Evolutionary conservation across 2,329 filamentous ascomycete species (phyloP).

Genomic region (Neonectria sp.): DNA sequence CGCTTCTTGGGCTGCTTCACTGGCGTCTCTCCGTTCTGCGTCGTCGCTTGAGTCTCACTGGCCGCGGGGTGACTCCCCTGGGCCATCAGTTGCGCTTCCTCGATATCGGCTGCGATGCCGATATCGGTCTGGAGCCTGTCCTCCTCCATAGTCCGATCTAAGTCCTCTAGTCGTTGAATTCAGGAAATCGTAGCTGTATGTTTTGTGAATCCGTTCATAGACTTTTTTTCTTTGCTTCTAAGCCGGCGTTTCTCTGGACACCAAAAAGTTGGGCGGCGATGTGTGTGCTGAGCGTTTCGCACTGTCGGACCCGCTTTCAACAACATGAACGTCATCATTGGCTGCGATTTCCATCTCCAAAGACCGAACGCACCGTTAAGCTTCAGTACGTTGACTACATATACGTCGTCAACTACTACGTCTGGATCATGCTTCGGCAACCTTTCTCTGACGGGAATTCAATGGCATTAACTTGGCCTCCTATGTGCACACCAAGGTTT

Average conservation of each 20-base stretch:
- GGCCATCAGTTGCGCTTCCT: constrained; percentile 59
- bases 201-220: background rate
- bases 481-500: constrained; percentile 47
- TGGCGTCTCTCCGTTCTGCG: constrained; percentile 58
- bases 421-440: background rate
- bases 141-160: constrained; percentile 74
- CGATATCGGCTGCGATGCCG: constrained; percentile 77
- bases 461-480: constrained; percentile 52
- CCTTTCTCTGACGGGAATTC: constrained; percentile 33
- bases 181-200: background rate
- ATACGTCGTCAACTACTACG: background rate
- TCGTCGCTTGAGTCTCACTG: constrained; percentile 42
- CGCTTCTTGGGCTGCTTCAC: constrained; percentile 87
- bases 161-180: background rate
- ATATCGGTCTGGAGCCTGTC: constrained; percentile 80
- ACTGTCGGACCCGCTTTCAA: constrained; percentile 44
- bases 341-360: constrained; percentile 18
- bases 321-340: constrained; percentile 36
- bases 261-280: constrained; percentile 43
- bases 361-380: background rate
- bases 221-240: background rate
- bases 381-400: constrained; percentile 8
- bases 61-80: constrained; percentile 47
- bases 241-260: constrained; percentile 5
- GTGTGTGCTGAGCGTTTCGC: constrained; percentile 32